Conservation (phyloP, 2,329 filamentous ascomycete genomes). For the Clonostachys chloroleuca region DNA sequence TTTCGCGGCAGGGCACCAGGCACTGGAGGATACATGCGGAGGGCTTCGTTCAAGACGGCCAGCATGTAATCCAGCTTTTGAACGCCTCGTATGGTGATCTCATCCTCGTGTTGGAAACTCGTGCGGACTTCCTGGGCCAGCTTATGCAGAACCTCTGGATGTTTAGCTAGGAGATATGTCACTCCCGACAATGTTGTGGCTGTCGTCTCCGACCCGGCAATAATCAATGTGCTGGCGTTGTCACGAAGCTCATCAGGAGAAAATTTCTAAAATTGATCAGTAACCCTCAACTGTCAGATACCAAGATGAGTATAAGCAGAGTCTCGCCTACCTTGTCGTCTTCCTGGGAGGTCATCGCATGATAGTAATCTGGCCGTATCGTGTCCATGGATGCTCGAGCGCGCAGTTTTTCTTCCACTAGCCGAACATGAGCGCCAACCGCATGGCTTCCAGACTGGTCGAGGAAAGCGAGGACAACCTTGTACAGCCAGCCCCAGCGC, state of each 20-base stretch:
- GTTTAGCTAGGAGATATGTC: slow-evolving; percentile 29
- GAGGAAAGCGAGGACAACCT: background rate
- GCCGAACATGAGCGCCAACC: background rate
- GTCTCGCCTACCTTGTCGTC: background rate
- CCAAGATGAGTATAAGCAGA: background rate
- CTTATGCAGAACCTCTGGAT: background rate
- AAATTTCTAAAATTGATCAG: background rate
- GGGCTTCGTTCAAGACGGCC: slow-evolving; percentile 24
- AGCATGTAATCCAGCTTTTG: slow-evolving; percentile 26
- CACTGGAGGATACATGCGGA: slow-evolving; percentile 26
- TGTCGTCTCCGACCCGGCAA: slow-evolving; percentile 38
- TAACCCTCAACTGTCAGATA: background rate
- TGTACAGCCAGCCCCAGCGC: background rate
- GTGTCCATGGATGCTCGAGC: background rate
- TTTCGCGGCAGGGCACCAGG: slow-evolving; percentile 9
- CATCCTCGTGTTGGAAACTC: slow-evolving; percentile 11
- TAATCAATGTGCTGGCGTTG: background rate
- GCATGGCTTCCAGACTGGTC: background rate
- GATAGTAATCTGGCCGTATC: background rate
- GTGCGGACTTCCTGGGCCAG: background rate
- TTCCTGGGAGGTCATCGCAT: background rate
- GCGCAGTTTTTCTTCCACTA: background rate
- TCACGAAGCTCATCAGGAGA: background rate
- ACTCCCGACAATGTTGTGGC: slow-evolving; percentile 33
- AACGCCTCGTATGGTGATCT: slow-evolving; percentile 20